Base-by-base conservation (phyloP, 2,329 filamentous ascomycete species). In the Claviceps monticola region DNA sequence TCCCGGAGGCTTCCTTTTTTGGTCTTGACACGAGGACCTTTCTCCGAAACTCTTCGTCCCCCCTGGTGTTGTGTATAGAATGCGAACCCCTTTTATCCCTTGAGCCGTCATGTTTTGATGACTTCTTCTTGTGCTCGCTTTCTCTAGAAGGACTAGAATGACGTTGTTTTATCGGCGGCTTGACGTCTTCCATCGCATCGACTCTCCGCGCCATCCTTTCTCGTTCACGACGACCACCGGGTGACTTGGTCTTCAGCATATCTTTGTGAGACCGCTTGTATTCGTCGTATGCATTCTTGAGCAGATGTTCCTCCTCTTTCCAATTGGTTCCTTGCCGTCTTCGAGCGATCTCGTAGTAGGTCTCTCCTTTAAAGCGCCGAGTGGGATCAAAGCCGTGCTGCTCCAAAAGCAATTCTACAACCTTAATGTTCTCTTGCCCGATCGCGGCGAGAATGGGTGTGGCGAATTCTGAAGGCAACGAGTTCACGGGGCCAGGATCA, bases 401-500 rank as follows among this genome's bases (percentile, higher is more conserved):
- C 54, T 83, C 82, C 6, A 95, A 72, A 7, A 96, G 75, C 11
- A 95, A 71, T 53, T 85, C 79, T 45, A 98, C 81, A 53, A 96
- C 88, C 58, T 88, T 86, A 48, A 93, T 77, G 60, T 95, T 93
- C 56, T 83, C 80, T 58, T 91, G 85, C 16, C 93, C 91, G 57
- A 98, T 96, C 1, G 93, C 90, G 53, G 90, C 89, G 39, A 96
- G 78, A 74, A 98, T 94, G 1, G 93, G 93, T 1, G 91, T 97
- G 49, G 90, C 85, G 61, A 86, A 83, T 53, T 93, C 89, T 43
- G 76, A 69, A 29, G 75, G 73, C 53, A 79, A 72, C 34, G 76
- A 74, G 8, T 72, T 61, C 46, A 89, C 67, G 13, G 86, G 79
- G 6, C 77, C 73, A 36, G 88, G 88, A 59, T 93, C 87, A 0